Conservation (phyloP, 2,329 filamentous ascomycete genomes). For the Rosellinia necatrix region DNA sequence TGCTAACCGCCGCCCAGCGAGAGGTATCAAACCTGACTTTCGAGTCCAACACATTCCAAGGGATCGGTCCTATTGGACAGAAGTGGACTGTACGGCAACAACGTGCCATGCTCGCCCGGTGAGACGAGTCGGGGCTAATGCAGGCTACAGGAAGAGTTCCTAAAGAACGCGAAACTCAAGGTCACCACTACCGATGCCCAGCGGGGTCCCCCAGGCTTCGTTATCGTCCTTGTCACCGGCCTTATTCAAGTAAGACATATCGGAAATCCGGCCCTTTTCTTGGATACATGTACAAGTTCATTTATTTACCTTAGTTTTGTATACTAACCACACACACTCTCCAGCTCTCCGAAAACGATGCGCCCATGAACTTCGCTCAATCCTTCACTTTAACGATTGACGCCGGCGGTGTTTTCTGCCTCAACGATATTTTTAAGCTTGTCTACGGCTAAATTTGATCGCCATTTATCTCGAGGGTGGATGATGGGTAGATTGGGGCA, state of each 20-base stretch:
- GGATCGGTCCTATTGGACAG: constrained; percentile 69
- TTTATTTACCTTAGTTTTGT: neutral
- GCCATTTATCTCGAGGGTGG: neutral
- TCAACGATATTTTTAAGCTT: constrained; percentile 95
- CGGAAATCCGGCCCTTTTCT: neutral
- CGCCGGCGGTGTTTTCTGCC: constrained; percentile 71
- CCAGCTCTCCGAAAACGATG: constrained; percentile 83
- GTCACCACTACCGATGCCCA: constrained; percentile 82
- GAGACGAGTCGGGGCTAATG: constrained; percentile 7
- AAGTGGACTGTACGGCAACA: constrained; percentile 74
- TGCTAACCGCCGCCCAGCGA: constrained; percentile 57
- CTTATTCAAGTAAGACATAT: constrained; percentile 58
- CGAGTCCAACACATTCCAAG: constrained; percentile 71
- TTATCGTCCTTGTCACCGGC: constrained; percentile 88
- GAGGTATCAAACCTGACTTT: constrained; percentile 92
- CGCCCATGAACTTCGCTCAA: constrained; percentile 90
- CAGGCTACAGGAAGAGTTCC: constrained; percentile 23
- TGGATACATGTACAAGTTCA: neutral
- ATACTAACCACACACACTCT: constrained; percentile 10
- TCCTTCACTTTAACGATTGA: constrained; percentile 74
- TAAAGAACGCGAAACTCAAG: constrained; percentile 45
- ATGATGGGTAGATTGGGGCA: constrained; percentile 1
- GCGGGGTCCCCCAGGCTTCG: constrained; percentile 70
- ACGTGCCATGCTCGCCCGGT: neutral
- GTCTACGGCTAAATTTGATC: constrained; percentile 62